Percentiles rank a stretch among this genome's conserved stretches.
Evolutionary conservation across 2,329 filamentous ascomycete genomes (phyloP).

Genomic region (Keithomyces neogunnii): DNA sequence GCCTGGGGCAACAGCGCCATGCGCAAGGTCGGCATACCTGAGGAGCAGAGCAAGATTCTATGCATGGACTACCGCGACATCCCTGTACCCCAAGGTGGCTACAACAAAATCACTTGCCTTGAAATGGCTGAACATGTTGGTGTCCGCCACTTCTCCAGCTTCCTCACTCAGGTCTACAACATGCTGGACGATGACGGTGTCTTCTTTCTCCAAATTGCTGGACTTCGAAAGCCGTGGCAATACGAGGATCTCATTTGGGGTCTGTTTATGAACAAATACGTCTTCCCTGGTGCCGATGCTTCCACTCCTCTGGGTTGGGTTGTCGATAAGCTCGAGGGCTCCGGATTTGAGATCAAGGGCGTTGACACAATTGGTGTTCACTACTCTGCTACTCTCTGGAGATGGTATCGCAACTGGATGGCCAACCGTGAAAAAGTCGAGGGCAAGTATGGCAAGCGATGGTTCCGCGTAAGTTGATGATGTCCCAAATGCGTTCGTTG

Average conservation of each 20-base stretch:
- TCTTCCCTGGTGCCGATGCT: constrained; percentile 95
- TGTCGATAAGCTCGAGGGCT: constrained; percentile 73
- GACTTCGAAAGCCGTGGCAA: constrained; percentile 90
- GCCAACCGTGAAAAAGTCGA: constrained; percentile 86
- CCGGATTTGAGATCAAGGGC: constrained; percentile 66
- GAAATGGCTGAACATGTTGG: constrained; percentile 99
- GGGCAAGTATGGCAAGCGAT: constrained; percentile 89
- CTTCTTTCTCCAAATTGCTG: constrained; percentile 93
- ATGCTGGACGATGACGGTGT: constrained; percentile 96
- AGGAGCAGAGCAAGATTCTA: constrained; percentile 83
- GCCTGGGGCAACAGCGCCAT: constrained; percentile 92
- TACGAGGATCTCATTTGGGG: constrained; percentile 98
- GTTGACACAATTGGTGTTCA: constrained; percentile 93
- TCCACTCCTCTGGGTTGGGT: constrained; percentile 88
- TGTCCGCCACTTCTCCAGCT: constrained; percentile 74
- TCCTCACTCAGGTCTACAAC: constrained; percentile 80
- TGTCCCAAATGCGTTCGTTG: background rate
- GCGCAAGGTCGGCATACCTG: constrained; percentile 69
- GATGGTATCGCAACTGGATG: constrained; percentile 98
- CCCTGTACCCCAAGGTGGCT: constrained; percentile 58
- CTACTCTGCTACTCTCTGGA: constrained; percentile 94
- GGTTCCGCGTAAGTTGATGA: constrained; percentile 72
- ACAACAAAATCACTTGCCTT: constrained; percentile 93
- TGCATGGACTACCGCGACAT: constrained; percentile 98
- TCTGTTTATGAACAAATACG: constrained; percentile 99